phyloP scores from a whole-genome alignment of 441 rosid species.

The Cnidoscolus chayamansa region DNA sequence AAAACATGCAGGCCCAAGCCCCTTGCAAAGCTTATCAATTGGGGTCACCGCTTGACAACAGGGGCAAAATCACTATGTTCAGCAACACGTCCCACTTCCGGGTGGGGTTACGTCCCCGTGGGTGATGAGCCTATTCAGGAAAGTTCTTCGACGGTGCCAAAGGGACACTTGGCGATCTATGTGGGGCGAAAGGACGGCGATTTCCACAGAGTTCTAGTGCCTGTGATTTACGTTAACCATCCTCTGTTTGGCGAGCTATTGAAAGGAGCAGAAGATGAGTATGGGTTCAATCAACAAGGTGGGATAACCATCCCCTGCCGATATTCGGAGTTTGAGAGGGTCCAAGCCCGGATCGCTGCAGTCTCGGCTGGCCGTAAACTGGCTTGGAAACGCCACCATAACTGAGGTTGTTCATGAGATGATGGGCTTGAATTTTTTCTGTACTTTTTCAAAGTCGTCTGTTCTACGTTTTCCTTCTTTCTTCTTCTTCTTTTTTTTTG shows the following conservation, averaged over 20 bases:
- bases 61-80: conserved; percentile 41
- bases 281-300: conserved; percentile 69
- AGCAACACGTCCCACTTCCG: conserved; percentile 12
- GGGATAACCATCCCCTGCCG: conserved; percentile 84
- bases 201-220: conserved; percentile 66
- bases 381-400: conserved; percentile 40
- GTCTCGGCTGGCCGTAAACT: conserved; percentile 39
- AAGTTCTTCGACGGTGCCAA: conserved; percentile 45
- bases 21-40: conserved; percentile 42
- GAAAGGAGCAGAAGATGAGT: conserved; percentile 64
- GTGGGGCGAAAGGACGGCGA: conserved; percentile 69
- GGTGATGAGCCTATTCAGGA: conserved; percentile 30
- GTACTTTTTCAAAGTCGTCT: background rate
- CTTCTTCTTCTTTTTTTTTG: no score
- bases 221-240: conserved; percentile 78
- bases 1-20: conserved; percentile 30
- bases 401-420: conserved; percentile 20
- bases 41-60: conserved; percentile 55
- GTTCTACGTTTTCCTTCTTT: background rate
- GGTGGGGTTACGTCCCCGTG: conserved; percentile 41
- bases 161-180: conserved; percentile 71
- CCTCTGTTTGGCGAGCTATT: conserved; percentile 76
- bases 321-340: conserved; percentile 71
- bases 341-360: conserved; percentile 57
- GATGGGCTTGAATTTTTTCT: conserved; percentile 9